Base-by-base conservation (phyloP, 306 rosid species). In the Vigna trinervia region DNA sequence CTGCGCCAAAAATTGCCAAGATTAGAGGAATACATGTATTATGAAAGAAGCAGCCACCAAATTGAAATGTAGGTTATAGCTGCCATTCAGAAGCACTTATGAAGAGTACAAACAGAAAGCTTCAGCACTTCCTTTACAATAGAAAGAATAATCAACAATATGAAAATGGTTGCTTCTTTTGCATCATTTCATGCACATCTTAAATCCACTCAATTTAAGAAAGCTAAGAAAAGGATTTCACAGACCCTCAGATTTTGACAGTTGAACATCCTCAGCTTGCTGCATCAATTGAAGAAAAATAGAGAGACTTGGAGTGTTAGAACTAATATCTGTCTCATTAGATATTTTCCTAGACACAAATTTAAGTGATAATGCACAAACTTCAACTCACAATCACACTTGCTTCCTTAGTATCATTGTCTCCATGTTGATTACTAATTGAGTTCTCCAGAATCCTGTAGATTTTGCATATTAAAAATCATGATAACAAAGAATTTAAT, bases 221-320 rank as follows among this genome's bases (percentile, higher is more conserved):
- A 66, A 64, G 74, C 28, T 14, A n/a, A 62, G 46, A 53, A 32
- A 74, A 28, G 20, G 30, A 32, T 39, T 65, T 80, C 76, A 85
- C 93, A 88, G 79, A 95, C 99, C 96, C 46, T 87, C 89, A 64
- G 86, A 77, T 81, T 87, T 86, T 62, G 89, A 84, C 75, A 65
- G 67, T 64, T 75, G 94, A 80, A 67, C 80, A 77, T 80, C 97
- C 60, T 84, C 90, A 69, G 78, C 79, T 58, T 74, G 90, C 96
- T 87, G 91, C 84, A 81, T 77, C 80, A 74, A 81, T 53, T 58
- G 73, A 80, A 80, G 64, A 70, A 64, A 68, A 61, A 26, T 26
- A 26, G 28, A 23, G 56, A 68, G 81, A 71, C 69, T 81, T 52
- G 78, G 56, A 57, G 72, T 63, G 39, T 54, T 66, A 11, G 71